Conservation (phyloP, 2,329 filamentous ascomycete species). For the Colletotrichum chlorophyti region DNA sequence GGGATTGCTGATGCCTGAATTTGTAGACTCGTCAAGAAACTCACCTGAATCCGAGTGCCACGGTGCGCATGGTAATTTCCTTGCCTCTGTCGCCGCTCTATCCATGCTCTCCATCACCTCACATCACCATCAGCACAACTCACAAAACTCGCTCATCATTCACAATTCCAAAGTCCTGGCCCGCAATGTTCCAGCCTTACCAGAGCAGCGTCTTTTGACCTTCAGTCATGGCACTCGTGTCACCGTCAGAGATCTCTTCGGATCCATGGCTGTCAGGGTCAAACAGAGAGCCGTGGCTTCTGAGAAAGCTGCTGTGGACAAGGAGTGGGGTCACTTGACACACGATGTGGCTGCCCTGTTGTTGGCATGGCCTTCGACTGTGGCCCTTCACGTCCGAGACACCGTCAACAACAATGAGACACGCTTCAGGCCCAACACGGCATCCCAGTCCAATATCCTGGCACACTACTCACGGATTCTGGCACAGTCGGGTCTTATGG, state of each 20-base stretch:
- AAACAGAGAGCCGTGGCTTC: conserved; percentile 73
- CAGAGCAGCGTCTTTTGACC: conserved; percentile 61
- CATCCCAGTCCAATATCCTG: not conserved
- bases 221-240: conserved; percentile 77
- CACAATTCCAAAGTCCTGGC: conserved; percentile 73
- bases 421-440: conserved; percentile 39
- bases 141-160: conserved; percentile 70
- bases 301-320: conserved; percentile 58
- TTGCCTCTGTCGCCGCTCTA: conserved; percentile 77
- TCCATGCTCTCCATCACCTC: conserved; percentile 82
- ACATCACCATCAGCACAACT: conserved; percentile 64
- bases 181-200: conserved; percentile 66
- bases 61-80: conserved; percentile 75
- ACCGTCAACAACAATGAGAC: conserved; percentile 42
- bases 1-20: too few species aligned
- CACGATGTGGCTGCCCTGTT: conserved; percentile 67
- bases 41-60: conserved; percentile 54
- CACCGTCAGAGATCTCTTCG: conserved; percentile 81
- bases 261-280: conserved; percentile 87
- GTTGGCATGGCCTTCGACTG: conserved; percentile 69
- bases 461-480: conserved; percentile 54
- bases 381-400: conserved; percentile 67
- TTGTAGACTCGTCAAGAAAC: conserved; percentile 79
- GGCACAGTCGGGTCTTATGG: conserved; percentile 68
- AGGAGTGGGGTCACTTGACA: conserved; percentile 71